Evolutionary conservation across 2,329 filamentous ascomycete species (phyloP).

Genomic region (Phyllosticta citriasiana): DNA sequence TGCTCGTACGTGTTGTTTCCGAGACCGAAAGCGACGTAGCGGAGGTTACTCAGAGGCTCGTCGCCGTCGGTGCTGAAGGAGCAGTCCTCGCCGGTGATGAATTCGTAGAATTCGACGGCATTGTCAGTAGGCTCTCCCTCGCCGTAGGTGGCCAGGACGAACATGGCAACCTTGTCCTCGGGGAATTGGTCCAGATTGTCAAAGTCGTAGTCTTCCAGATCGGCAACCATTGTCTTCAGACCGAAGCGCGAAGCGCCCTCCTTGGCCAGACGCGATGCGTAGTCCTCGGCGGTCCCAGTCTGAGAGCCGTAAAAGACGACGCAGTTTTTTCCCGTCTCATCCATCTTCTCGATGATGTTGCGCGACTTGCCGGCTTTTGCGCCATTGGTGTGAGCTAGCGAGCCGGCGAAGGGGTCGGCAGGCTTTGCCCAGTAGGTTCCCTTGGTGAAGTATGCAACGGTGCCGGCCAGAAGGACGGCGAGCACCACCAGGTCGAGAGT

Average conservation of each 20-base stretch:
- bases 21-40: slow-evolving; percentile 90
- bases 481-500: slow-evolving; percentile 93
- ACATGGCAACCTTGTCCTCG: slow-evolving; percentile 84
- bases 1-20: slow-evolving; percentile 99
- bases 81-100: slow-evolving; percentile 72
- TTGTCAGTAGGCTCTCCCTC: slow-evolving; percentile 99
- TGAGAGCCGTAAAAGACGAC: slow-evolving; percentile 98
- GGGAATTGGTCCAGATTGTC: slow-evolving; percentile 86
- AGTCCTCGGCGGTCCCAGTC: slow-evolving; percentile 96
- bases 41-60: slow-evolving; percentile 68
- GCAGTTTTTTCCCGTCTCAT: slow-evolving; percentile 92
- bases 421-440: slow-evolving; percentile 83
- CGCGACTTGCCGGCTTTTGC: slow-evolving; percentile 75
- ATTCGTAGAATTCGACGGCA: slow-evolving; percentile 98
- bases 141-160: slow-evolving; percentile 93
- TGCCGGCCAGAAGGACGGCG: slow-evolving; percentile 71
- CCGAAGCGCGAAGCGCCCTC: slow-evolving; percentile 95
- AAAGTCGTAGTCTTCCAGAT: slow-evolving; percentile 95
- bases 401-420: slow-evolving; percentile 79
- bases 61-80: slow-evolving; percentile 63
- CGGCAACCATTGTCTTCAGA: slow-evolving; percentile 94
- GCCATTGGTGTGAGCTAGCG: slow-evolving; percentile 56
- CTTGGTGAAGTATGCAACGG: slow-evolving; percentile 94
- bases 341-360: slow-evolving; percentile 92
- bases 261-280: slow-evolving; percentile 90